Evolutionary conservation across 768 basidiomycete genomes (phyloP).

Genomic region (Phlegmacium glaucopus): DNA sequence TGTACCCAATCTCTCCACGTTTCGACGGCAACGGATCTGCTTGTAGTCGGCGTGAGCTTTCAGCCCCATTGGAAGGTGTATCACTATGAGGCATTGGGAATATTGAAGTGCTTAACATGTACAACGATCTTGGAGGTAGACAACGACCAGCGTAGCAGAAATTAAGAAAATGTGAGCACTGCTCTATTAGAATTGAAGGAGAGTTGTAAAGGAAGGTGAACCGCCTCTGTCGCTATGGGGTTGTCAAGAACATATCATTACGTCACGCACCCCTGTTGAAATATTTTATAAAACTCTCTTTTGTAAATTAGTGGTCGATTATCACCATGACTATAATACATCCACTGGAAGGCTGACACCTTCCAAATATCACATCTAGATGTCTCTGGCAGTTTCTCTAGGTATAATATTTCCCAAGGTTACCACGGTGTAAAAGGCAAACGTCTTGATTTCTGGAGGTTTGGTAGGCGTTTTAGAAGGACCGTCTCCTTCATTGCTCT

Average conservation of each 20-base stretch:
- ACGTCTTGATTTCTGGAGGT: conserved; percentile 76
- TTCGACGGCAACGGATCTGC: conserved; percentile 63
- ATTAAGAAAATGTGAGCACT: conserved; percentile 1
- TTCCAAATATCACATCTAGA: conserved; percentile 2
- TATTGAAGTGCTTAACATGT: conserved; percentile 10
- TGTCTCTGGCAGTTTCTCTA: conserved; percentile 44
- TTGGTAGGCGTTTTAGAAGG: conserved; percentile 40
- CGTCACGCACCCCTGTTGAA: no score
- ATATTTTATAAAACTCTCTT: no score
- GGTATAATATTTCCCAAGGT: conserved; percentile 72
- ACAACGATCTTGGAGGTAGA: neutral
- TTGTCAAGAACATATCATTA: no score
- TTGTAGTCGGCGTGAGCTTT: conserved; percentile 37
- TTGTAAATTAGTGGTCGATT: no score
- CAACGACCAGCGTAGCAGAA: neutral
- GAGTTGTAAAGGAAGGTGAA: conserved; percentile 10
- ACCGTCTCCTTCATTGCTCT: conserved; percentile 47
- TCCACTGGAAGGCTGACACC: no score
- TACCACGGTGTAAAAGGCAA: conserved; percentile 85
- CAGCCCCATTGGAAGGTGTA: neutral
- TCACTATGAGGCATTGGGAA: conserved; percentile 1
- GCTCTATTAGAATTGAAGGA: conserved; percentile 3
- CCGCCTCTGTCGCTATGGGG: no score
- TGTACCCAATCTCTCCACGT: conserved; percentile 63
- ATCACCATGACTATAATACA: no score